phyloP scores from a whole-genome alignment of 352 stramenopile genomes.

The Lagenidium giganteum region DNA sequence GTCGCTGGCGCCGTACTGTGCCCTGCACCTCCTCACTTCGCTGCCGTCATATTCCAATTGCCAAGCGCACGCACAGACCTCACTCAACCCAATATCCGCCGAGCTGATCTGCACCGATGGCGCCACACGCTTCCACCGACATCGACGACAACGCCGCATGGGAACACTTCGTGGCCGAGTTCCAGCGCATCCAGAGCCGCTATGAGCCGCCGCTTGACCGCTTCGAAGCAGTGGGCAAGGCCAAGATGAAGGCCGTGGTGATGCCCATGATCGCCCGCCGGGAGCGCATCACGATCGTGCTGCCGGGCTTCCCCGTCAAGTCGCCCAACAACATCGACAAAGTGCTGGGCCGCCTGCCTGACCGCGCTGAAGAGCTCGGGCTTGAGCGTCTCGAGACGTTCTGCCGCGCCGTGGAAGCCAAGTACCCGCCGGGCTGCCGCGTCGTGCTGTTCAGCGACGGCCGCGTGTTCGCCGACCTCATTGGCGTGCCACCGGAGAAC shows the following conservation, averaged over 20 bases:
- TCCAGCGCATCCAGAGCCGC: not conserved
- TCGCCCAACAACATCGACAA: slow-evolving; percentile 7
- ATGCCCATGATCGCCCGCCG: not conserved
- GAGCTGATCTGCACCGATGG: too few relatives aligned
- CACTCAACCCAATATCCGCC: too few relatives aligned
- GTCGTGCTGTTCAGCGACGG: slow-evolving; percentile 12
- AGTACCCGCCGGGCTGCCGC: slow-evolving; percentile 2
- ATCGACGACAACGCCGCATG: too few relatives aligned
- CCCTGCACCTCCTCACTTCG: too few relatives aligned
- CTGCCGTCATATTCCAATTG: too few relatives aligned
- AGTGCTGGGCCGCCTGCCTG: slow-evolving; percentile 4
- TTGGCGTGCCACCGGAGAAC: slow-evolving; percentile 1
- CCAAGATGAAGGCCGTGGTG: not conserved
- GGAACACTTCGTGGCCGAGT: not conserved
- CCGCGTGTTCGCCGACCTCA: slow-evolving; percentile 10
- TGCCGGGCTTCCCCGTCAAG: slow-evolving; percentile 12
- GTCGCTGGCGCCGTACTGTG: too few relatives aligned
- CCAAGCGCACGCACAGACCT: too few relatives aligned
- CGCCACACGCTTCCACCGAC: too few relatives aligned
- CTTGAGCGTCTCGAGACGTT: slow-evolving; percentile 7
- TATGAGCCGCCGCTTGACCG: slow-evolving; percentile 1
- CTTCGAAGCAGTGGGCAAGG: slow-evolving; percentile 3
- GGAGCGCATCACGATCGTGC: slow-evolving; percentile 8
- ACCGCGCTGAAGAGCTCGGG: slow-evolving; percentile 10
- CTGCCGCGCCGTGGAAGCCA: not conserved